Evolutionary conservation across 371 early-diverging fungal genomes (phyloP), one percentile per base, ranked within the genome.

Genomic region (Haplosporangium sp.): DNA sequence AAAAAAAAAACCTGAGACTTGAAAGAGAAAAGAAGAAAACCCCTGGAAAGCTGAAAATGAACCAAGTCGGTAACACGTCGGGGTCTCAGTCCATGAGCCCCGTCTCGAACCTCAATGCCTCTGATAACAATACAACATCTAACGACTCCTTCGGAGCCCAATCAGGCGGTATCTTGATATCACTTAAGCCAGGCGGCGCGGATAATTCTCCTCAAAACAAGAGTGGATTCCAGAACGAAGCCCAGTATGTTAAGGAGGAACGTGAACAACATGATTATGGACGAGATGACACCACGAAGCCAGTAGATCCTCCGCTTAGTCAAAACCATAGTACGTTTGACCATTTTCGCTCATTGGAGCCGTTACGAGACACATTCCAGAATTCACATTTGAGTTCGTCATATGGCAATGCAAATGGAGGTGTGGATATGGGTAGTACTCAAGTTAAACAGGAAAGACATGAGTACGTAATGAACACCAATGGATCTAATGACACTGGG

Each of bases 181-280:
- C 69, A 19, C 69, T 69, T n/a, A 69, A 62, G 56, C 62, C 69
- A 42, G 62, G 62, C 35, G 44, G 55, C 17, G 9, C 56, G 34
- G 69, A 69, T 61, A 37, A 40, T 35, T 38, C 35, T 53, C 55
- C 34, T 42, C 56, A 69, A 52, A 48, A 59, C 20, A 17, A 40
- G 48, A 58, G 52, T 48, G 64, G 38, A 20, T 19, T n/a, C 42
- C 55, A 20, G 27, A 42, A 57, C 5, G 44, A 58, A 44, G 15
- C 42, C n/a, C 47, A 56, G 42, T 15, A 15, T 48, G 27, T 52
- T 13, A 48, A 52, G 35, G 39, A 50, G 52, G 52, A 42, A 44
- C 17, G 5, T n/a, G 58, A 58, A 44, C 52, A 39, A 4, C 56
- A 2, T 20, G 27, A 65, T 44, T 34, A 11, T 9, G 53, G n/a